Evolutionary conservation across 108 stramenopile species (phyloP), one percentile per base, ranked within the genome.

Genomic region (Skeletonema marinoi): DNA sequence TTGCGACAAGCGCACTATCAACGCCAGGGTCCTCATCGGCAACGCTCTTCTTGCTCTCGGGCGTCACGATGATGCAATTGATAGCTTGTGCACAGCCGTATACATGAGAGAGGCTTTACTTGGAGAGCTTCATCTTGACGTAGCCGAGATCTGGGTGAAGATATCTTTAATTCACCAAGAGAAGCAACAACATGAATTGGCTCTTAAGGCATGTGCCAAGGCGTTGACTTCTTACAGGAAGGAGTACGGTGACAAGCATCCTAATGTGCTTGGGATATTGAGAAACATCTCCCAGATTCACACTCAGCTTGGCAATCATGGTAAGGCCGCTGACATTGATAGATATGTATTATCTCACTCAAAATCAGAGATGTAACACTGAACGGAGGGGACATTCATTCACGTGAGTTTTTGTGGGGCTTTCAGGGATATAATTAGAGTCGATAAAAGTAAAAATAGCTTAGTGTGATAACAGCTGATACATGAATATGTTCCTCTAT

Each of bases 101-200:
- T 83, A 80, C 82, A 88, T 88, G 73, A 70, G 74, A 73, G 81
- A 82, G 65, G 81, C 81, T 35, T 70, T 82, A 32, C 65, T 82
- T 62, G 81, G 81, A 29, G 74, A 75, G 63, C 56, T 68, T 19
- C 74, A 82, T 70, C 81, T 60, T 39, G 70, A 74, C 14, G 81
- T 75, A 25, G 70, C 81, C 42, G 81, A 82, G 41, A 11, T 82
- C 61, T 82, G 81, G 81, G 60, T 82, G 19, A 42, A 71, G 25
- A 82, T 82, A 61, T 70, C 74, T 7, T 65, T 51, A 21, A 74
- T 75, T 14, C 81, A 82, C 54, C 41, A 68, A 19, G 62, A 44
- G 46, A 75, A 66, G 63, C 44, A 46, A 29, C 75, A 71, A 62
- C 66, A 67, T 69, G 81, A 82, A 21, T 44, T 74, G 38, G 81